Percentiles rank a stretch among this genome's conserved stretches.
These are phyloP conservation scores for Podosphaera xanthii DNA, from an alignment of 2,329 filamentous ascomycete species.

Conservation along the genomic window DNA sequence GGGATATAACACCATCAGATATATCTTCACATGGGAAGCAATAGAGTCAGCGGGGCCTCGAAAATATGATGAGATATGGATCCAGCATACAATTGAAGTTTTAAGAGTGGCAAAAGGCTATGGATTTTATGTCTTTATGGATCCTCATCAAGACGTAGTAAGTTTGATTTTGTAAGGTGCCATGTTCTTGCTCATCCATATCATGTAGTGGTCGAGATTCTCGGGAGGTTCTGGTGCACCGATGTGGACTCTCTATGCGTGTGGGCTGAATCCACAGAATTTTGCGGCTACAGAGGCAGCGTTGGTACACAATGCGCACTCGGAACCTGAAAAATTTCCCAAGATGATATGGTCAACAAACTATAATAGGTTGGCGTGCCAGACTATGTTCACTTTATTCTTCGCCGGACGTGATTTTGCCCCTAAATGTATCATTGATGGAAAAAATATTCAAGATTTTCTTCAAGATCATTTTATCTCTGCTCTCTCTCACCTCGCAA, in stretches of 20 bases:
- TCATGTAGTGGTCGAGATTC: constrained; percentile 61
- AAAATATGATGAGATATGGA: constrained; percentile 82
- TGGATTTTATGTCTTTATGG: constrained; percentile 94
- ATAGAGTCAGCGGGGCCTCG: constrained; percentile 82
- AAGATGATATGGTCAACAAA: constrained; percentile 99
- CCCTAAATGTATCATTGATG: constrained; percentile 86
- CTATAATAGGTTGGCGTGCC: constrained; percentile 66
- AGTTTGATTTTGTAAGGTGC: constrained; percentile 17
- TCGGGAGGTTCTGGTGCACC: constrained; percentile 87
- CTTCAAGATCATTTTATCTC: constrained; percentile 67
- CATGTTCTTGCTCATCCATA: constrained; percentile 12
- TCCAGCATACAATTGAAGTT: constrained; percentile 71
- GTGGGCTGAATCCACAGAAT: constrained; percentile 64
- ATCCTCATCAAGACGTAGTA: constrained; percentile 93
- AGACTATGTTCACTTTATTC: constrained; percentile 85
- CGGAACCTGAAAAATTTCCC: constrained; percentile 63
- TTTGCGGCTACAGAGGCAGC: constrained; percentile 79
- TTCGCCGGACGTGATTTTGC: constrained; percentile 81
- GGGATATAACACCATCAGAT: constrained; percentile 91
- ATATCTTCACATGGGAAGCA: constrained; percentile 98
- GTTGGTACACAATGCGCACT: constrained; percentile 83
- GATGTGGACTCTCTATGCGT: constrained; percentile 93
- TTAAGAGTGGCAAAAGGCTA: constrained; percentile 69
- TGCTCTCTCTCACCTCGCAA: constrained; percentile 61
- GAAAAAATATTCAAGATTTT: constrained; percentile 90